These are phyloP conservation scores for Metahyphopichia silvanorum DNA, from an alignment of 805 yeast genomes.

Conservation along the genomic window DNA sequence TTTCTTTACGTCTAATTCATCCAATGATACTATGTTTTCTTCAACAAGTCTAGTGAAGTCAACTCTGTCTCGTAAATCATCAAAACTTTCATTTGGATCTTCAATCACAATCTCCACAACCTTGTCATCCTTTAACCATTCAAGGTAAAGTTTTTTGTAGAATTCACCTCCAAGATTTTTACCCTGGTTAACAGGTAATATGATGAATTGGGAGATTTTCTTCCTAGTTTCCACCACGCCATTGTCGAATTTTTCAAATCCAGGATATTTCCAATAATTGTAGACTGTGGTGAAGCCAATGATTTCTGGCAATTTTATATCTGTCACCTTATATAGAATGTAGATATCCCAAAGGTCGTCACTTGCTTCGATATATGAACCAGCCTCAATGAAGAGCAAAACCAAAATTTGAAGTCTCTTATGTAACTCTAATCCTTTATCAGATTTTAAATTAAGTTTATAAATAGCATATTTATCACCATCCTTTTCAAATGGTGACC, in stretches of 20 bases:
- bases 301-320: conserved; percentile 37
- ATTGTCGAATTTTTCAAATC: conserved; percentile 49
- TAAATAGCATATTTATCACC: conserved; percentile 49
- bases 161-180: conserved; percentile 66
- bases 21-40: conserved; percentile 15
- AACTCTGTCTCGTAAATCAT: conserved; percentile 80
- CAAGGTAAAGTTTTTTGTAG: conserved; percentile 52
- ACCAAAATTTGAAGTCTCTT: conserved; percentile 75
- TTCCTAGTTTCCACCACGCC: conserved; percentile 44
- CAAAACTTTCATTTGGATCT: conserved; percentile 92
- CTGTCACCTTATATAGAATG: conserved; percentile 38
- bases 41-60: conserved; percentile 47
- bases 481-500: conserved; percentile 23
- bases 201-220: conserved; percentile 83
- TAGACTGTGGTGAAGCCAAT: conserved; percentile 84
- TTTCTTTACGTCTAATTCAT: conserved; percentile 18
- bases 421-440: conserved; percentile 51
- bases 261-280: conserved; percentile 74
- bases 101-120: conserved; percentile 82
- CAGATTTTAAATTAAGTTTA: conserved; percentile 42
- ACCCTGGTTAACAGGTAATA: conserved; percentile 82
- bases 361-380: conserved; percentile 73
- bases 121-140: conserved; percentile 51
- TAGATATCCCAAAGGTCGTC: conserved; percentile 84
- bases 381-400: conserved; percentile 88